Evolutionary conservation across 2,329 filamentous ascomycete genomes (phyloP), one percentile per base, ranked within the genome.

Genomic region (Neocucurbitaria cava): DNA sequence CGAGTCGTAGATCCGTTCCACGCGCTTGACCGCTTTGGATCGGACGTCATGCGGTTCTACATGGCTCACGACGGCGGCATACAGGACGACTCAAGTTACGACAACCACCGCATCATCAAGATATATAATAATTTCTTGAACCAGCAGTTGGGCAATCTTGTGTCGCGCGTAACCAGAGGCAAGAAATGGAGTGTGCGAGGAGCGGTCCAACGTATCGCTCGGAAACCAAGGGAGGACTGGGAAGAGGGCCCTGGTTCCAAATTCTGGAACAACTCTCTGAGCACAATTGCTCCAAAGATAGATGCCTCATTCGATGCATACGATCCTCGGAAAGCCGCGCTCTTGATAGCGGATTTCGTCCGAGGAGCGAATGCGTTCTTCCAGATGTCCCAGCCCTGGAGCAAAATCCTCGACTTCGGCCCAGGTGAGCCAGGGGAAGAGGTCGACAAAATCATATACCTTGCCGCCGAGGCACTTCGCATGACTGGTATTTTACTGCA

Each of bases 1-100:
- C 97, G 97, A 72, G 94, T 96, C 1, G 94, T 99, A 39, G 95
- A 96, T 69, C 95, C 95, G 0, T 92, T 96, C 71, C 92, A 92
- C 64, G 95, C 95, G 11, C 84, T 98, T 43, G 89, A 96, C 59
- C 86, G 93, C 6, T 99, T 92, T 77, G 92, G 92, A 2, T 81
- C 92, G 4, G 96, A 99, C 73, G 84, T 88, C 0, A 87, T 99
- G 83, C 89, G 95, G 9, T 98, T 90, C 77, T 99, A 94, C 75
- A 85, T 99, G 61, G 85, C 92, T 59, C 85, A 89, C 57, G 89
- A 93, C 57, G 93, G 92, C 38, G 90, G 88, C 20, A 85, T 96
- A 30, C 79, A 79, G 13, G 81, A 90, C 52, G 95, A 99, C 71
- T 85, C 91, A 26, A 87, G 92, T 73, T 99, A 98, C 70, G 88